phyloP scores from a whole-genome alignment of 352 stramenopile species.

The Phytophthora tubulina region DNA sequence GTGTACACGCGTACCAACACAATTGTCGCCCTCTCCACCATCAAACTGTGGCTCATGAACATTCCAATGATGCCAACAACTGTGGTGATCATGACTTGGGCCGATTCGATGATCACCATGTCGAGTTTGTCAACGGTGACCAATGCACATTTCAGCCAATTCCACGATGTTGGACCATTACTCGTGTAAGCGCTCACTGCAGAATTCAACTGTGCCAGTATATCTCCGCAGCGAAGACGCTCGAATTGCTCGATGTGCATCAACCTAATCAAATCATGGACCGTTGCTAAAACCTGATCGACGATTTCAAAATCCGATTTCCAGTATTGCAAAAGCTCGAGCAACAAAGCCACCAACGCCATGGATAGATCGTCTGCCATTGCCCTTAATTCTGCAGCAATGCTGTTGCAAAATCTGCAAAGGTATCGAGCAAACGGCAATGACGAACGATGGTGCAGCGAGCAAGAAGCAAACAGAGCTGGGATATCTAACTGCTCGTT shows the following conservation, averaged over 20 bases:
- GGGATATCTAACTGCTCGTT: constrained; percentile 23
- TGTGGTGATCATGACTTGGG: constrained; percentile 8
- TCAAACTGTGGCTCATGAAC: constrained; percentile 39
- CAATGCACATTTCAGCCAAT: constrained; percentile 35
- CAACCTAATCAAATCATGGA: constrained; percentile 7
- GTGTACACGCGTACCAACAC: constrained; percentile 24
- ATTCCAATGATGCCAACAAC: constrained; percentile 25
- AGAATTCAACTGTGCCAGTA: constrained; percentile 24
- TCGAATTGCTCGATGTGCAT: constrained; percentile 1
- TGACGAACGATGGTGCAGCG: constrained; percentile 35
- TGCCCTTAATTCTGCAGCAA: constrained; percentile 15
- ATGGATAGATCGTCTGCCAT: not conserved
- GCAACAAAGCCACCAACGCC: constrained; percentile 22
- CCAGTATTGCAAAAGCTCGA: constrained; percentile 34
- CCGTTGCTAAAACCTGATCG: constrained; percentile 20
- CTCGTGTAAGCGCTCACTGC: constrained; percentile 15
- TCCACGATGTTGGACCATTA: constrained; percentile 25
- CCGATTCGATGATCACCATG: constrained; percentile 12
- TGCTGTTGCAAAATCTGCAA: constrained; percentile 30
- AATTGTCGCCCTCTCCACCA: constrained; percentile 27
- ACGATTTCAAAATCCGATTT: constrained; percentile 34
- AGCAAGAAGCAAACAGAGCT: constrained; percentile 35
- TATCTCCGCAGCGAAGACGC: not conserved
- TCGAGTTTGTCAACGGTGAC: constrained; percentile 20
- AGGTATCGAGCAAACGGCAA: constrained; percentile 27